These are phyloP conservation scores for Peribolospora baueri DNA, from an alignment of 768 basidiomycete species.

Conservation along the genomic window DNA sequence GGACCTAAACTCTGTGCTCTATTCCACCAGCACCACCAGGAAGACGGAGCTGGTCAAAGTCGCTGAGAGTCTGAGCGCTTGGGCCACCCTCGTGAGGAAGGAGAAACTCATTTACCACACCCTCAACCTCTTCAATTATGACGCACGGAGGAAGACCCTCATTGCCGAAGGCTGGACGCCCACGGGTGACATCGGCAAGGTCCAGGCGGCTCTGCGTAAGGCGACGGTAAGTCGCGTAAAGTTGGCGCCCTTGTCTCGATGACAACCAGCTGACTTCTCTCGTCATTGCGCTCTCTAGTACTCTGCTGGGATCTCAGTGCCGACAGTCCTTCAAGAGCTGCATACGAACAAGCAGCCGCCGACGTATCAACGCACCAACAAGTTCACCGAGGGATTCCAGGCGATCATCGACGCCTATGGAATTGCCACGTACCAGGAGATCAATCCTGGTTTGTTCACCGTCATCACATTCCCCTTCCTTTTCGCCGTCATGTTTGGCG, in stretches of 20 bases:
- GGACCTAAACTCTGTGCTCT: slow-evolving; percentile 66
- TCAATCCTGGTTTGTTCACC: slow-evolving; percentile 82
- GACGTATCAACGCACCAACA: slow-evolving; percentile 81
- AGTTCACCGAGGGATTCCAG: slow-evolving; percentile 91
- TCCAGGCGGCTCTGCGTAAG: slow-evolving; percentile 64
- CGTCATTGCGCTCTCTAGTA: slow-evolving; percentile 26
- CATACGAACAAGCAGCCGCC: slow-evolving; percentile 77
- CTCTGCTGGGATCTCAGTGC: slow-evolving; percentile 72
- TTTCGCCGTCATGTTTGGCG: slow-evolving; percentile 99
- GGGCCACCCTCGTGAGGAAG: slow-evolving; percentile 82
- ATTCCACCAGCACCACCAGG: slow-evolving; percentile 64
- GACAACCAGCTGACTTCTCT: neutral
- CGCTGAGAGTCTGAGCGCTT: slow-evolving; percentile 59
- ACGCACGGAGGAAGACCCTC: slow-evolving; percentile 73
- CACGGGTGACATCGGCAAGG: slow-evolving; percentile 60
- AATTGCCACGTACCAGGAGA: slow-evolving; percentile 78
- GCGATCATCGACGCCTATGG: slow-evolving; percentile 96
- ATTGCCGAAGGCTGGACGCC: slow-evolving; percentile 97
- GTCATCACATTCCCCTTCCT: slow-evolving; percentile 46
- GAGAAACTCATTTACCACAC: slow-evolving; percentile 94
- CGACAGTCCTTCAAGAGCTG: slow-evolving; percentile 76
- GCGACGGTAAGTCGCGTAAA: slow-evolving; percentile 38
- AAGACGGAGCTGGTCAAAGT: slow-evolving; percentile 58
- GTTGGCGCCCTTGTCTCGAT: neutral
- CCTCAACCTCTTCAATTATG: slow-evolving; percentile 84